Conservation (phyloP, 441 rosid species). For the Adansonia madagascariensis region DNA sequence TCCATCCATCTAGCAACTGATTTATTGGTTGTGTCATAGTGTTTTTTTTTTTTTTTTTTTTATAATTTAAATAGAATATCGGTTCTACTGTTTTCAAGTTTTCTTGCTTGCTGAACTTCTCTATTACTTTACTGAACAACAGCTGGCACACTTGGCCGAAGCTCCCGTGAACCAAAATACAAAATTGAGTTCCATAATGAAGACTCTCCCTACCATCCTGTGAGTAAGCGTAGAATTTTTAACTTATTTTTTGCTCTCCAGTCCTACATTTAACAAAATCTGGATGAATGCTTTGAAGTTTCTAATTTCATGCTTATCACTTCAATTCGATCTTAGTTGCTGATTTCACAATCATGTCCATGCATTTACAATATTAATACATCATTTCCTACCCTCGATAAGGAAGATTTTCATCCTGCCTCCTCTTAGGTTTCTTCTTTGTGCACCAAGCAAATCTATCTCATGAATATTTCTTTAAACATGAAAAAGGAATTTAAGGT, state of each 20-base stretch:
- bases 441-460: not conserved
- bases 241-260: not conserved
- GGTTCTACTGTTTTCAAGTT: constrained; percentile 5
- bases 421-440: not conserved
- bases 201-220: constrained; percentile 76
- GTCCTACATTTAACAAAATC: not conserved
- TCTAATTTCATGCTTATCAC: not conserved
- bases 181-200: constrained; percentile 71
- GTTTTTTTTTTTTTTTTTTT: not conserved
- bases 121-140: constrained; percentile 20
- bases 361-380: not conserved
- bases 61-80: not conserved
- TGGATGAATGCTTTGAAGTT: not conserved
- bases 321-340: not conserved
- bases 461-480: not conserved
- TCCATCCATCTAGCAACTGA: not conserved
- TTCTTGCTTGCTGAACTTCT: constrained; percentile 6
- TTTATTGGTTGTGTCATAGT: not conserved
- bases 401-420: not conserved
- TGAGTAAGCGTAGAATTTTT: constrained; percentile 39
- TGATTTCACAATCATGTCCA: not conserved
- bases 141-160: constrained; percentile 73
- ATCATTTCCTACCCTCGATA: not conserved
- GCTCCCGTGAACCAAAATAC: constrained; percentile 82
- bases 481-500: constrained; percentile 5